These are phyloP conservation scores for Penicillium sp. DNA, from an alignment of 2,329 filamentous ascomycete genomes.

Conservation along the genomic window DNA sequence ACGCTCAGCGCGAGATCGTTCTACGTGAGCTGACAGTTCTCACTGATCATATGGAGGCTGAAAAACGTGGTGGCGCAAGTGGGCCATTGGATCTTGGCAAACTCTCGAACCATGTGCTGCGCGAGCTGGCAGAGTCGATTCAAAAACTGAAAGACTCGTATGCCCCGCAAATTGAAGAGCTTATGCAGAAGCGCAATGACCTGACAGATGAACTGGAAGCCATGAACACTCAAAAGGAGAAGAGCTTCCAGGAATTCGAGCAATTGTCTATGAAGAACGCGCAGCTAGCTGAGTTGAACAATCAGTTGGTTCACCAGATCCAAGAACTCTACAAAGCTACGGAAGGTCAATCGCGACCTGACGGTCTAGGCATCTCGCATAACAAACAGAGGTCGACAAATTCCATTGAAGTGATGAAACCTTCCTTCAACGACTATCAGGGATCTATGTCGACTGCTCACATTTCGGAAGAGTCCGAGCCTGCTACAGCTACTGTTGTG, in stretches of 20 bases:
- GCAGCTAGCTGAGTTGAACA: slow-evolving; percentile 91
- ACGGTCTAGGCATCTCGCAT: slow-evolving; percentile 63
- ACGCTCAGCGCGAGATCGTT: slow-evolving; percentile 93
- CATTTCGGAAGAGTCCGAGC: slow-evolving; percentile 65
- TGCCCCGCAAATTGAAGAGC: slow-evolving; percentile 72
- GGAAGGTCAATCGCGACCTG: slow-evolving; percentile 34
- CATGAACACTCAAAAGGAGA: slow-evolving; percentile 82
- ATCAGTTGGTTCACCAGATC: slow-evolving; percentile 89
- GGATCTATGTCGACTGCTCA: slow-evolving; percentile 57
- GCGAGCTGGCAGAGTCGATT: slow-evolving; percentile 62
- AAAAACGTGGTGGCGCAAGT: slow-evolving; percentile 77
- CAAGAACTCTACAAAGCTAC: slow-evolving; percentile 87
- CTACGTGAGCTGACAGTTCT: slow-evolving; percentile 87
- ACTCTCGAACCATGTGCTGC: slow-evolving; percentile 61
- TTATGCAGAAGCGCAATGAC: slow-evolving; percentile 83
- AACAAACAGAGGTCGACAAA: slow-evolving; percentile 52
- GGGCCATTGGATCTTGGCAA: slow-evolving; percentile 76
- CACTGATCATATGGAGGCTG: slow-evolving; percentile 81
- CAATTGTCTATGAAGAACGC: slow-evolving; percentile 91
- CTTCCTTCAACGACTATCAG: slow-evolving; percentile 51
- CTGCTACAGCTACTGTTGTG: slow-evolving; percentile 57
- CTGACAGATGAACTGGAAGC: slow-evolving; percentile 81
- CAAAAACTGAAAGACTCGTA: slow-evolving; percentile 79
- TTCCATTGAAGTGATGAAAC: slow-evolving; percentile 47
- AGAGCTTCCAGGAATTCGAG: slow-evolving; percentile 92